phyloP scores from a whole-genome alignment of 2,329 filamentous ascomycete genomes.

The Plectosphaerella cucumerina region DNA sequence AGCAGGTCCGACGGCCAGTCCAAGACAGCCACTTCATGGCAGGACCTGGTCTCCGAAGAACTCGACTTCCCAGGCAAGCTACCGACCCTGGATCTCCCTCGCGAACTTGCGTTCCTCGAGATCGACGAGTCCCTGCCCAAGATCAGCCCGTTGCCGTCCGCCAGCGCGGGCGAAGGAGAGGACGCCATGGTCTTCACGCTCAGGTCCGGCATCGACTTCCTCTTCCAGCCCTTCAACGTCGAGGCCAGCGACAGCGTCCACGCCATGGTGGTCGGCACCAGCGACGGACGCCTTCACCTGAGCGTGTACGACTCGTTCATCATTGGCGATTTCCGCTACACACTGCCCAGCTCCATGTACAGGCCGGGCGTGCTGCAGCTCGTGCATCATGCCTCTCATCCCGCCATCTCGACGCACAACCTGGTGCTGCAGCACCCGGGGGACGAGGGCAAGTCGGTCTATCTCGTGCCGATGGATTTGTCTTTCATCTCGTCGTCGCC shows the following conservation, averaged over 20 bases:
- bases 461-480: constrained; percentile 76
- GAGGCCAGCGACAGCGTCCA: constrained; percentile 72
- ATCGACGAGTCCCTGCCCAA: constrained; percentile 73
- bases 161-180: constrained; percentile 54
- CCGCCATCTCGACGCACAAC: constrained; percentile 70
- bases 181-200: constrained; percentile 65
- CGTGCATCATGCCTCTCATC: constrained; percentile 65
- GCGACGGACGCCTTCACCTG: constrained; percentile 67
- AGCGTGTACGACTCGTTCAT: constrained; percentile 84
- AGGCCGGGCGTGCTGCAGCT: constrained; percentile 31
- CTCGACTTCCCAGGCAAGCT: constrained; percentile 19
- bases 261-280: constrained; percentile 70
- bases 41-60: constrained; percentile 21
- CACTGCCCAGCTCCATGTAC: constrained; percentile 23
- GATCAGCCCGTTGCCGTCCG: constrained; percentile 62
- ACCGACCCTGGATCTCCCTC: constrained; percentile 54
- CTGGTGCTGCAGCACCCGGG: constrained; percentile 55
- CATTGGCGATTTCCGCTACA: constrained; percentile 62
- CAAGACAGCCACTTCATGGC: constrained; percentile 20
- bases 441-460: constrained; percentile 38
- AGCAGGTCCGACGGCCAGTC: constrained; percentile 19
- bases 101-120: constrained; percentile 70
- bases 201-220: constrained; percentile 62
- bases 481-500: constrained; percentile 75
- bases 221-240: constrained; percentile 59